Percentiles rank a stretch among this genome's conserved stretches.
Conservation (phyloP, 2,329 filamentous ascomycete species). For the Metarhizium rileyi region DNA sequence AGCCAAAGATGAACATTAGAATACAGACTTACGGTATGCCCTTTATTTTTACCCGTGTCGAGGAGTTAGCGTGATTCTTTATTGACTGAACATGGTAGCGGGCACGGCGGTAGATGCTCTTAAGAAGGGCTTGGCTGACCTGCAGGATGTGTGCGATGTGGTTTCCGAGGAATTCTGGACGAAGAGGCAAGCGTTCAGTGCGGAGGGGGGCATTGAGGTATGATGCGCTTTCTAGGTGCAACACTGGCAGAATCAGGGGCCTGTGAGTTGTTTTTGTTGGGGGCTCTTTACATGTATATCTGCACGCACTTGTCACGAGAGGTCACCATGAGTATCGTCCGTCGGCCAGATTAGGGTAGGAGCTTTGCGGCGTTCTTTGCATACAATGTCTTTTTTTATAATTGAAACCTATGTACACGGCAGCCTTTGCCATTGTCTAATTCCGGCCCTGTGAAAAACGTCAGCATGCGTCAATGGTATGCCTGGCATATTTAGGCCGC, state of each 20-base stretch:
- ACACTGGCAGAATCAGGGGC: background rate
- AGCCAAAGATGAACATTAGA: constrained; percentile 91
- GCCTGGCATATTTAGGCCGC: constrained; percentile 5
- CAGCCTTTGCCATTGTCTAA: constrained; percentile 26
- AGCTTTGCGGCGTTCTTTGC: constrained; percentile 22
- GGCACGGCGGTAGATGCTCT: constrained; percentile 75
- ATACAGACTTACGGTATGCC: constrained; percentile 89
- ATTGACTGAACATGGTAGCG: constrained; percentile 37
- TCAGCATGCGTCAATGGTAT: constrained; percentile 10
- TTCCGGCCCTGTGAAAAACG: constrained; percentile 40
- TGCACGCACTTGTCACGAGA: constrained; percentile 7
- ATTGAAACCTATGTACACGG: constrained; percentile 26
- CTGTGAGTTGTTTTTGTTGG: background rate
- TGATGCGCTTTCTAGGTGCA: constrained; percentile 12
- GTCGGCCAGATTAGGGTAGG: constrained; percentile 14
- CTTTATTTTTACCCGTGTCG: background rate
- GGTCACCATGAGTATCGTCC: background rate
- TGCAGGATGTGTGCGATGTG: constrained; percentile 88
- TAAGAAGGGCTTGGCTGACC: constrained; percentile 78
- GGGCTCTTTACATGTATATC: constrained; percentile 1
- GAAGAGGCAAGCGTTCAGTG: constrained; percentile 34
- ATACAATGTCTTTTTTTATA: constrained; percentile 14
- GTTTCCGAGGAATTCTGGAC: constrained; percentile 81
- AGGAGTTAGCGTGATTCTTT: background rate
- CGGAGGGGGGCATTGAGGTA: constrained; percentile 22